Evolutionary conservation across 768 basidiomycete genomes (phyloP).

Genomic region (Boletus pseudo-olivaceus): DNA sequence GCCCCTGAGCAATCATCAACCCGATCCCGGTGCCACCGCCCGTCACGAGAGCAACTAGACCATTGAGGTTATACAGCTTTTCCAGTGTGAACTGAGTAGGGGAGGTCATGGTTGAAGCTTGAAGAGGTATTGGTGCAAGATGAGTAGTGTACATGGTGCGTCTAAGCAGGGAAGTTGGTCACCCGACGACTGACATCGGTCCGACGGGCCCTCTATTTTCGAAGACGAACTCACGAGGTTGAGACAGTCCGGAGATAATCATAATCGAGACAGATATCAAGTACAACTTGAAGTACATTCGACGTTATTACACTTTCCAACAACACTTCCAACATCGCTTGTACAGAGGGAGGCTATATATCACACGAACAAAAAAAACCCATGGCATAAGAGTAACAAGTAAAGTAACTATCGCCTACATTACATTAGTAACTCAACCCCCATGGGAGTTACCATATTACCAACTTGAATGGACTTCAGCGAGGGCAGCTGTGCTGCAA

Average conservation of each 20-base stretch:
- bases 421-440: conserved; percentile 12
- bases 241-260: not conserved
- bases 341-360: too few relatives aligned
- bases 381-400: conserved; percentile 2
- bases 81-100: conserved; percentile 21
- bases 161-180: not conserved
- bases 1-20: conserved; percentile 65
- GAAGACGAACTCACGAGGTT: not conserved
- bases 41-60: conserved; percentile 50
- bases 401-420: not conserved
- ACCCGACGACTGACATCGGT: not conserved
- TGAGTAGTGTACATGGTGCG: not conserved
- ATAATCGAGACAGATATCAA: not conserved
- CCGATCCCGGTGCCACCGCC: conserved; percentile 54
- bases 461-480: conserved; percentile 14
- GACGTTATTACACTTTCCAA: not conserved
- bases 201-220: not conserved
- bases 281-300: not conserved
- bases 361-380: not conserved
- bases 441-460: not conserved
- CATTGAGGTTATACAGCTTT: conserved; percentile 49
- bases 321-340: not conserved
- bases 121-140: not conserved
- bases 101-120: conserved; percentile 17
- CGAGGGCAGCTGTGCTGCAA: conserved; percentile 13